Evolutionary conservation across 1,284 basidiomycete genomes (phyloP), one percentile per base, ranked within the genome.

Genomic region (Cryptococcus sp.): DNA sequence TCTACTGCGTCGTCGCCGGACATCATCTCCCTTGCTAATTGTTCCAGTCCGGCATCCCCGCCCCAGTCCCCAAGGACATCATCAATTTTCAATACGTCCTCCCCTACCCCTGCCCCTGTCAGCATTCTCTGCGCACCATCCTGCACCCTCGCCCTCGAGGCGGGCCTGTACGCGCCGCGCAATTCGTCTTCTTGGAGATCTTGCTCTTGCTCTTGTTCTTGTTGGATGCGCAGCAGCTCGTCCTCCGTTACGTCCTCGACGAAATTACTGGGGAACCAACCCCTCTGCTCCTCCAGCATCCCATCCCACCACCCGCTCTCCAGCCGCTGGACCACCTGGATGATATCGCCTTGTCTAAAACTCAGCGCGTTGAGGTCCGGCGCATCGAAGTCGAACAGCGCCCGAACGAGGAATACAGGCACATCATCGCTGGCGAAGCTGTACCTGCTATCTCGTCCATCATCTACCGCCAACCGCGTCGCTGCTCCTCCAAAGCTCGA

Each of bases 231-330:
- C 46, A 19, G 15, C 35, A 41, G 31, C 42, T 62, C 61, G 31
- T 60, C 59, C 38, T 64, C 62, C 5, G 31, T 51, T 61, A 96
- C 87, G 60, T 86, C 77, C 49, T 84, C 81, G 47, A 97, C 93
- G 80, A 95, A 97, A 81, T 98, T 99, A 65, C 90, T 93, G 15
- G 95, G 95, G 78, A 99, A 97, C 95, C 95, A 98, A 47, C 95
- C 95, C 53, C 95, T 86, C 75, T 90, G 87, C 56, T 88, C 87
- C 54, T 88, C 87, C 38, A 97, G 82, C 61, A 98, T 82, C 8
- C 96, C 95, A 78, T 99, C 96, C 95, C 95, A 99, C 95, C 95
- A 99, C 17, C 95, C 95, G 5, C 89, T 91, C 50, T 91, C 90
- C 54, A 97, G 86, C 73, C 89, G 88, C 7, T 89, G 92, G 53